phyloP scores from a whole-genome alignment of 2,329 filamentous ascomycete genomes.

The Sphaerostilbella broomeana region DNA sequence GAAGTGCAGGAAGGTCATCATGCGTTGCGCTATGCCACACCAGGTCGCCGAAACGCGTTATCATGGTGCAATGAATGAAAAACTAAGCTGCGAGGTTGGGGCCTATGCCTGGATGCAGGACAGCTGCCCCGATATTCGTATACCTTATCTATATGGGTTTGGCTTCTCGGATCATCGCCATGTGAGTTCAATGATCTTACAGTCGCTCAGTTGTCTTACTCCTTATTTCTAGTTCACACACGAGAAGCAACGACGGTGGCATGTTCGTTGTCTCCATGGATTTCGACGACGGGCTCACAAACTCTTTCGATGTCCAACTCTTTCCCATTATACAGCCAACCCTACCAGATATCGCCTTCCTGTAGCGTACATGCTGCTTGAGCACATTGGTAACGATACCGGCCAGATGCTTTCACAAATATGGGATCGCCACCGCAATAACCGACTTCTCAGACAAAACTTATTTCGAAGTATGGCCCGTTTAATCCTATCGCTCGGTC shows the following conservation, averaged over 20 bases:
- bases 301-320: background rate
- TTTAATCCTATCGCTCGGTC: conserved; percentile 21
- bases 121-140: conserved; percentile 30
- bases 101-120: conserved; percentile 34
- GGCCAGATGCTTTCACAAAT: conserved; percentile 6
- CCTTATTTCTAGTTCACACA: background rate
- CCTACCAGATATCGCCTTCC: background rate
- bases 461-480: conserved; percentile 21
- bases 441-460: conserved; percentile 14
- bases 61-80: conserved; percentile 34
- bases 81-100: conserved; percentile 32
- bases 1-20: conserved; percentile 9
- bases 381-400: conserved; percentile 1
- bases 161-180: conserved; percentile 13
- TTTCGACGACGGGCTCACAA: background rate
- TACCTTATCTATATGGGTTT: conserved; percentile 22
- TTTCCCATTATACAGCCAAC: background rate
- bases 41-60: conserved; percentile 28
- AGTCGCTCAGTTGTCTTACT: too few species aligned
- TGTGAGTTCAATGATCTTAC: conserved; percentile 4
- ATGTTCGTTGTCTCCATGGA: background rate
- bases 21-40: conserved; percentile 25
- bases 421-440: conserved; percentile 15
- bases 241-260: background rate
- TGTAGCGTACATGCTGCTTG: background rate